A percentile compares a stretch with the other conserved stretches of the same genome.
Conservation (phyloP, 2,329 filamentous ascomycete genomes). For the Zasmidium cellare region DNA sequence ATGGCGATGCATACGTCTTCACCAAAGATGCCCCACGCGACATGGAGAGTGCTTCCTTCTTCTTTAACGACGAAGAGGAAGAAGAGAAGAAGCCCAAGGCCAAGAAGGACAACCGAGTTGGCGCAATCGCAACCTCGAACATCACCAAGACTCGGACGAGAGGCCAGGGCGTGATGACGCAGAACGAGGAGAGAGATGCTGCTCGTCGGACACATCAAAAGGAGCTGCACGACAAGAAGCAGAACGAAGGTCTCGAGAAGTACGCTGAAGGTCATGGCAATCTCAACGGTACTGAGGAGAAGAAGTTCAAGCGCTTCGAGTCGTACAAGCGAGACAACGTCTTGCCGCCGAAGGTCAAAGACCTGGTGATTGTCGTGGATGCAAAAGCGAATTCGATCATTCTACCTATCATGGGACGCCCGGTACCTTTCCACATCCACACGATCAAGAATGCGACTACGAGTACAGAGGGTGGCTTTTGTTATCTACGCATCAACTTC, state of each 20-base stretch:
- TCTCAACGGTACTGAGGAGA: conserved; percentile 86
- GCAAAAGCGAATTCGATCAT: conserved; percentile 87
- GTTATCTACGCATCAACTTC: conserved; percentile 95
- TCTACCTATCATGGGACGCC: conserved; percentile 93
- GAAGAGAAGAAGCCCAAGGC: conserved; percentile 82
- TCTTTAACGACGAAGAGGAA: conserved; percentile 96
- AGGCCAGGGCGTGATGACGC: conserved; percentile 83
- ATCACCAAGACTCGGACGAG: conserved; percentile 92
- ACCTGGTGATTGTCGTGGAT: conserved; percentile 87
- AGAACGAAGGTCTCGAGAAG: conserved; percentile 78
- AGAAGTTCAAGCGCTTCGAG: conserved; percentile 98
- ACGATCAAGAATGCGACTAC: conserved; percentile 99
- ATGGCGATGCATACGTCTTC: conserved; percentile 79
- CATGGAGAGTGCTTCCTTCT: conserved; percentile 93
- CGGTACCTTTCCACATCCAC: conserved; percentile 95
- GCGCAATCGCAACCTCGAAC: conserved; percentile 88
- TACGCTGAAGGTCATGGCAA: conserved; percentile 84
- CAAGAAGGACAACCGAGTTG: conserved; percentile 79
- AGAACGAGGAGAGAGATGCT: conserved; percentile 86
- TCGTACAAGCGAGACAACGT: conserved; percentile 98
- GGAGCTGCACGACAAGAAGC: conserved; percentile 82
- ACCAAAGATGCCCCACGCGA: conserved; percentile 91
- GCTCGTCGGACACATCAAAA: conserved; percentile 89
- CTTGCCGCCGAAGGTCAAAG: conserved; percentile 77
- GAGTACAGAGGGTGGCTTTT: conserved; percentile 91